Conservation (phyloP, 1,284 basidiomycete species). For the Volvariella surrecta region DNA sequence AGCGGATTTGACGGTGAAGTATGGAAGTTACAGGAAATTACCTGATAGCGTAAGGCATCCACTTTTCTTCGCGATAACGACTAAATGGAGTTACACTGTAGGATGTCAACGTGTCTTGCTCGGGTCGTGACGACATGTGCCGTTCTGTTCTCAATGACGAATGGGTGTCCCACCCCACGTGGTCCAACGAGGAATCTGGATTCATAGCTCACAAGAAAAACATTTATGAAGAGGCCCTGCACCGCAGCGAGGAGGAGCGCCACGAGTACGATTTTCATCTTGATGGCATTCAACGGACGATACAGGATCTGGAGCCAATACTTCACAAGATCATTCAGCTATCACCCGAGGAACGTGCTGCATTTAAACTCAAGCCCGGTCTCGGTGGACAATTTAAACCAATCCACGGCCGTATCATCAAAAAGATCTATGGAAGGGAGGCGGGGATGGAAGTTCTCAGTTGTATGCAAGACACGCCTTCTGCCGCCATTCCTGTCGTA, state of each 20-base stretch:
- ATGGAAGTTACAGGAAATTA: constrained; percentile 87
- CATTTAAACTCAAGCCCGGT: constrained; percentile 88
- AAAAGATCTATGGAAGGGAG: constrained; percentile 93
- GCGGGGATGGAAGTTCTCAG: constrained; percentile 85
- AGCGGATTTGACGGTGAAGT: constrained; percentile 49
- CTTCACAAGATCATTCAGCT: constrained; percentile 84
- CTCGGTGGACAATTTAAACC: constrained; percentile 86
- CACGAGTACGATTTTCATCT: constrained; percentile 99
- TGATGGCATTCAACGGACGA: constrained; percentile 93
- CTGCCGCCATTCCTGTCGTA: constrained; percentile 88
- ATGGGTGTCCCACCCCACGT: constrained; percentile 95
- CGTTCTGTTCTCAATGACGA: constrained; percentile 94
- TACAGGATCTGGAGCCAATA: constrained; percentile 87
- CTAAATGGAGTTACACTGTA: constrained; percentile 19
- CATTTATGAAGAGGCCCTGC: constrained; percentile 93
- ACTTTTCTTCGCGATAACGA: constrained; percentile 4
- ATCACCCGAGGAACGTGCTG: constrained; percentile 71
- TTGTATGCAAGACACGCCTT: constrained; percentile 91
- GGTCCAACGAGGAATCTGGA: constrained; percentile 88
- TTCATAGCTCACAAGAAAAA: constrained; percentile 95
- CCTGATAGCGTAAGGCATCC: constrained; percentile 59
- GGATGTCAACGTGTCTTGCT: constrained; percentile 86
- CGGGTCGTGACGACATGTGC: constrained; percentile 96
- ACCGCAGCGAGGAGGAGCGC: constrained; percentile 94
- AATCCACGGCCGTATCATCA: constrained; percentile 91